phyloP scores from a whole-genome alignment of 345 rosid species.

The Fremontodendron californicum region DNA sequence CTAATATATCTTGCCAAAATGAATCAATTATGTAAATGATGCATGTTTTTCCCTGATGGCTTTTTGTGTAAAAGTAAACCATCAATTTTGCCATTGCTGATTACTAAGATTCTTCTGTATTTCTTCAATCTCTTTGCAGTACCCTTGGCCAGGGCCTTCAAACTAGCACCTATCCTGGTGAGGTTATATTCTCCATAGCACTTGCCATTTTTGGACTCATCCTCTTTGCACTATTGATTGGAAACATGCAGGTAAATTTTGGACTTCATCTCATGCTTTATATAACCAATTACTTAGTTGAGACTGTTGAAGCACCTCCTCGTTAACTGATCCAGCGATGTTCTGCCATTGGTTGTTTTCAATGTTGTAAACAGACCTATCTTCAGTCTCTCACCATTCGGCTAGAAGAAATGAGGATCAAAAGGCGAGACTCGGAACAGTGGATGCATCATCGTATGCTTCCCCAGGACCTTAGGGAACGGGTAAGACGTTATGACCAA shows the following conservation, averaged over 20 bases:
- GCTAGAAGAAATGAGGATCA: conserved; percentile 95
- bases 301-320: conserved; percentile 4
- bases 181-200: conserved; percentile 76
- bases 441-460: conserved; percentile 99
- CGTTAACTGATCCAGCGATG: neutral
- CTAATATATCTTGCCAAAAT: neutral
- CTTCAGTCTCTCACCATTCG: conserved; percentile 94
- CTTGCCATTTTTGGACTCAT: conserved; percentile 86
- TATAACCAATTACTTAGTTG: neutral
- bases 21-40: neutral
- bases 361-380: conserved; percentile 64
- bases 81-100: neutral
- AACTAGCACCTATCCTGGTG: conserved; percentile 86
- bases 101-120: neutral
- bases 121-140: conserved; percentile 41
- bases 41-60: neutral
- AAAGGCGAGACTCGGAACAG: conserved; percentile 96
- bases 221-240: conserved; percentile 93
- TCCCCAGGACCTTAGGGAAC: conserved; percentile 75
- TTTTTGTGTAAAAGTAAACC: neutral
- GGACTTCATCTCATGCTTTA: neutral
- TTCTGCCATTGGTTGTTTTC: conserved; percentile 8
- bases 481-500: conserved; percentile 91
- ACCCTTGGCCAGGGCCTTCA: conserved; percentile 97
- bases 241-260: conserved; percentile 87